Evolutionary conservation across 106 monocot species (phyloP).

Genomic region (Phalaenopsis equestris): DNA sequence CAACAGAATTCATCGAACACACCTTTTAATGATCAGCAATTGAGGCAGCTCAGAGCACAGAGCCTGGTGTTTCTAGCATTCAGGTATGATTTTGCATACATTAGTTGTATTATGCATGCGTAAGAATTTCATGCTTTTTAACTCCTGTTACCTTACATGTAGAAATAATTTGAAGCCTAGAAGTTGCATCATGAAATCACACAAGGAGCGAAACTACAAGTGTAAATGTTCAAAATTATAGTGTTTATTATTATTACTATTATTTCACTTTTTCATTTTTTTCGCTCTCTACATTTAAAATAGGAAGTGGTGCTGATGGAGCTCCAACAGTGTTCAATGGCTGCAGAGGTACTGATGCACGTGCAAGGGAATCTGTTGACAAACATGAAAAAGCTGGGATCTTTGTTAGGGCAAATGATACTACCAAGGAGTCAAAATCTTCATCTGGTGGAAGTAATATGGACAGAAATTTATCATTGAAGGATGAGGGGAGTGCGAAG

Average conservation of each 20-base stretch:
- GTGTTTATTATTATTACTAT: background rate
- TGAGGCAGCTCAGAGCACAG: constrained; percentile 98
- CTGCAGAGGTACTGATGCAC: constrained; percentile 34
- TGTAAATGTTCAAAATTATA: constrained; percentile 25
- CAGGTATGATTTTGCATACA: constrained; percentile 39
- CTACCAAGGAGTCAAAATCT: constrained; percentile 14
- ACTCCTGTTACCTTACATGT: constrained; percentile 11
- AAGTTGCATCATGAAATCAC: constrained; percentile 89
- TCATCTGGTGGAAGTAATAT: constrained; percentile 48
- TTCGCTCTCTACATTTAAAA: constrained; percentile 1
- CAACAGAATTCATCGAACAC: constrained; percentile 20
- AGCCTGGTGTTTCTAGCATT: constrained; percentile 99
- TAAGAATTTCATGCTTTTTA: background rate
- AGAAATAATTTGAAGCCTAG: constrained; percentile 93
- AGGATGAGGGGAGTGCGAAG: constrained; percentile 40
- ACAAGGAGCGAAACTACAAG: constrained; percentile 50
- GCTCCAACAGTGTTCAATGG: constrained; percentile 32
- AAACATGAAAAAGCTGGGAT: constrained; percentile 44
- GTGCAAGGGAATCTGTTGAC: constrained; percentile 45
- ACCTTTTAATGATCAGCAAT: constrained; percentile 93
- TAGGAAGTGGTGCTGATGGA: constrained; percentile 31
- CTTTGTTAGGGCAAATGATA: constrained; percentile 34
- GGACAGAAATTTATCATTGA: constrained; percentile 52
- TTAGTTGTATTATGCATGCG: background rate
- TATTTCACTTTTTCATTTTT: background rate